Conservation (phyloP, 345 rosid genomes). For the Draba incana region DNA sequence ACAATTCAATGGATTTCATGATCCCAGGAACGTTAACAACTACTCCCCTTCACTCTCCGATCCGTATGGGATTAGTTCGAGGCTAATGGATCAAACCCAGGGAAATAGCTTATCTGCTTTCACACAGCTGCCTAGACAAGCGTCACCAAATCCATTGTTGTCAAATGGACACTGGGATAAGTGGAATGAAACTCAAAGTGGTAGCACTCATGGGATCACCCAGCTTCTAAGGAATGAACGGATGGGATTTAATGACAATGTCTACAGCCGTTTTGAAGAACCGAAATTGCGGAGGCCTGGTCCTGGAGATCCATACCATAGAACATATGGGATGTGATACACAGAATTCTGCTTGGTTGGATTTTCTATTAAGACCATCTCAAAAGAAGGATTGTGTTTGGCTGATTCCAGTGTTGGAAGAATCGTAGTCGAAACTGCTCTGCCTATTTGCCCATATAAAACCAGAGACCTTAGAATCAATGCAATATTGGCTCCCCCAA, state of each 20-base stretch:
- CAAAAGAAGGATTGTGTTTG: constrained; percentile 5
- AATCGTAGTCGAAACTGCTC: constrained; percentile 9
- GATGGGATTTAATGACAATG: constrained; percentile 58
- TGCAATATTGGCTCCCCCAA: not conserved
- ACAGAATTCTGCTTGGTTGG: constrained; percentile 29
- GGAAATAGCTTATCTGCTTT: constrained; percentile 51
- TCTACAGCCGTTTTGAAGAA: constrained; percentile 61
- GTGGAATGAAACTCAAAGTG: constrained; percentile 69
- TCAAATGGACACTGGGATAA: constrained; percentile 80
- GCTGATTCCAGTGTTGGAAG: constrained; percentile 15
- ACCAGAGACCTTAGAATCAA: not conserved
- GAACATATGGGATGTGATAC: constrained; percentile 71
- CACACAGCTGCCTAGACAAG: constrained; percentile 57
- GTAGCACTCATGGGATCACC: constrained; percentile 51
- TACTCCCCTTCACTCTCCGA: constrained; percentile 53
- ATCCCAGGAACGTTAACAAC: constrained; percentile 48
- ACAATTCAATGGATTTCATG: constrained; percentile 54
- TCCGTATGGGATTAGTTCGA: constrained; percentile 57
- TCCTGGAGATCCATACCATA: constrained; percentile 63
- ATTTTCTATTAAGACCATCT: constrained; percentile 9
- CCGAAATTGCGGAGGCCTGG: constrained; percentile 60
- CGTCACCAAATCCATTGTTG: constrained; percentile 54
- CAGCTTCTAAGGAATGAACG: constrained; percentile 68
- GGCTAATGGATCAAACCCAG: constrained; percentile 65
- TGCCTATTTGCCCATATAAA: constrained; percentile 4